Evolutionary conservation across 148 eudicot species (phyloP), one percentile per base, ranked within the genome.

Genomic region (Camellia sinensis): DNA sequence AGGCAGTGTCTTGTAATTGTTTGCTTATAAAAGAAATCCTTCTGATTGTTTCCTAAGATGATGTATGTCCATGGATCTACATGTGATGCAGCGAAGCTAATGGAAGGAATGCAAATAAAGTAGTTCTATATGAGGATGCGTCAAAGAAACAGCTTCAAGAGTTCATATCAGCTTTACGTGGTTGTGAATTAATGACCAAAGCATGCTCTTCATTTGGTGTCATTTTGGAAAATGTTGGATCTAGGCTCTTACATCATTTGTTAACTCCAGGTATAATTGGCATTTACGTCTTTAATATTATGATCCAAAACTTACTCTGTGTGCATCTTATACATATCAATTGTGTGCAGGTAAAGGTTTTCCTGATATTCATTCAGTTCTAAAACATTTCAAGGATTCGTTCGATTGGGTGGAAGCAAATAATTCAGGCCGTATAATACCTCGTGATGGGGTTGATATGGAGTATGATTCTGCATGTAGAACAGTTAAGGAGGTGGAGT

Each of bases 401-500:
- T 97, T 97, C 80, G 97, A 94, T 84, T 97, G 99, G 99, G 89
- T 80, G 70, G 97, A 97, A 77, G 99, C 99, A 84, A 88, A 86
- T 81, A 87, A 78, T 77, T 89, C 98, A 41, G 99, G 99, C 54
- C 99, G 98, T 82, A 81, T 97, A 52, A 91, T 97, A 80, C 99
- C 99, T 67, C 87, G 72, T 68, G 91, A 89, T 84, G 99, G 98
- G 78, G 94, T 82, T 83, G 98, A 97, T 84, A 29, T 80, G 68
- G 95, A 89, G 78, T 94, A 90, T 83, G 99, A 94, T 87, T 81
- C 85, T 80, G 97, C 97, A 22, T 86, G 89, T 82, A 87, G 81
- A 84, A 85, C 79, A 65, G 90, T 91, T 82, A 75, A 71, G 70
- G 93, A 89, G 59, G 80, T 92, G 81, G 94, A 92, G 83, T 85